A percentile compares a stretch with the other conserved stretches of the same genome.
Conservation (phyloP, 306 rosid genomes). For the Astragalus glycyphyllos region DNA sequence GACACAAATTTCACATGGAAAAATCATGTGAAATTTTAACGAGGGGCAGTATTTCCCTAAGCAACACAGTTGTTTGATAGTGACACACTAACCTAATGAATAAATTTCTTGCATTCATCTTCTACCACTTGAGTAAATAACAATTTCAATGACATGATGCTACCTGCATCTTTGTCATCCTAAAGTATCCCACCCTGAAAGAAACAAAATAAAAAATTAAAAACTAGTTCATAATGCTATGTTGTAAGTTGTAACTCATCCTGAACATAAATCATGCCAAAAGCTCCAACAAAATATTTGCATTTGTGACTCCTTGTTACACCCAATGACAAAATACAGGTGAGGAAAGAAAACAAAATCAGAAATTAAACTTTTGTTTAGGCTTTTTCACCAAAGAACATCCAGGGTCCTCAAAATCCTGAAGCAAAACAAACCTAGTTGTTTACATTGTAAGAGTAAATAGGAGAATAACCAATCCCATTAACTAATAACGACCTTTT, state of each 20-base stretch:
- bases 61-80: background rate
- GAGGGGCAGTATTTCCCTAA: background rate
- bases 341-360: conserved; percentile 47
- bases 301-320: conserved; percentile 21
- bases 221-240: conserved; percentile 24
- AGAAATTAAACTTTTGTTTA: conserved; percentile 54
- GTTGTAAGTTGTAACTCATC: background rate
- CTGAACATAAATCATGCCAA: conserved; percentile 7
- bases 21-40: background rate
- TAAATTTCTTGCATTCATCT: conserved; percentile 1
- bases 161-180: conserved; percentile 14
- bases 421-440: conserved; percentile 45
- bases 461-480: conserved; percentile 35
- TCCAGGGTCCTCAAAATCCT: conserved; percentile 55
- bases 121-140: background rate
- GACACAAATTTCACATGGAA: conserved; percentile 5
- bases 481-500: conserved; percentile 54
- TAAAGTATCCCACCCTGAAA: background rate
- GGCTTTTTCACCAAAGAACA: conserved; percentile 49
- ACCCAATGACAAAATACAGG: background rate
- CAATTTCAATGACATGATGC: conserved; percentile 3
- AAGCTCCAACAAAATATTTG: background rate
- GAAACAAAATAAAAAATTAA: background rate
- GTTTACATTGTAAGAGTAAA: conserved; percentile 5
- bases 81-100: background rate